A percentile compares a stretch with the other conserved stretches of the same genome.
Conservation (phyloP, 768 basidiomycete genomes). For the Heimioporus sp. region DNA sequence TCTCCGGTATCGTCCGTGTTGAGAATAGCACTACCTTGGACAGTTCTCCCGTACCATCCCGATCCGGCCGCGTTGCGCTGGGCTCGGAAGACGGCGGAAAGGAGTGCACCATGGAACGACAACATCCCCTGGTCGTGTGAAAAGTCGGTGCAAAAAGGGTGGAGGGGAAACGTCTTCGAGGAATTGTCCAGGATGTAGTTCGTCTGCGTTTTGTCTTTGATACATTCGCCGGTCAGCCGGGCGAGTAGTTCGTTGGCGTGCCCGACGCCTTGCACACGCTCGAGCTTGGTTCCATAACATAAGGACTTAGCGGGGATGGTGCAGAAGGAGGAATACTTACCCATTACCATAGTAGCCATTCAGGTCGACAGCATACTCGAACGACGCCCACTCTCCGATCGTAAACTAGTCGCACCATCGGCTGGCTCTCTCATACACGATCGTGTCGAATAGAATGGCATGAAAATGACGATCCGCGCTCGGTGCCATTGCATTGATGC, state of each 20-base stretch:
- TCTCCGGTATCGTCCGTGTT: conserved; percentile 69
- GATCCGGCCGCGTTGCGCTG: conserved; percentile 9
- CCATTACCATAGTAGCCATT: conserved; percentile 75
- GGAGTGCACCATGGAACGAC: conserved; percentile 59
- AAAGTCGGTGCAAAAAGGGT: conserved; percentile 73
- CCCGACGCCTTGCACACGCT: conserved; percentile 77
- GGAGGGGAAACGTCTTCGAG: conserved; percentile 68
- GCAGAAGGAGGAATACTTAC: conserved; percentile 28
- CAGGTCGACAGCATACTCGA: conserved; percentile 68
- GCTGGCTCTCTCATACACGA: conserved; percentile 45
- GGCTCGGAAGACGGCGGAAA: conserved; percentile 37
- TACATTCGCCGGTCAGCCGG: conserved; percentile 60
- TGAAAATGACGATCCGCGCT: conserved; percentile 59
- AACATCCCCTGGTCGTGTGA: conserved; percentile 84
- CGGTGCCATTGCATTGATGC: conserved; percentile 57
- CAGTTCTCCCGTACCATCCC: conserved; percentile 47
- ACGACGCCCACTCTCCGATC: conserved; percentile 53
- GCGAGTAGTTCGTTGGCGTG: conserved; percentile 86
- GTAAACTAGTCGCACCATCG: conserved; percentile 71
- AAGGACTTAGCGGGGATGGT: background rate
- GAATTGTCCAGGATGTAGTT: conserved; percentile 68
- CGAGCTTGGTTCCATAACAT: conserved; percentile 67
- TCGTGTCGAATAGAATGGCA: conserved; percentile 71
- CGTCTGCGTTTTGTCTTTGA: conserved; percentile 69
- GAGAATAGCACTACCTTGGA: conserved; percentile 69